Conservation (phyloP, 768 basidiomycete species). For the Boletus fagicola region DNA sequence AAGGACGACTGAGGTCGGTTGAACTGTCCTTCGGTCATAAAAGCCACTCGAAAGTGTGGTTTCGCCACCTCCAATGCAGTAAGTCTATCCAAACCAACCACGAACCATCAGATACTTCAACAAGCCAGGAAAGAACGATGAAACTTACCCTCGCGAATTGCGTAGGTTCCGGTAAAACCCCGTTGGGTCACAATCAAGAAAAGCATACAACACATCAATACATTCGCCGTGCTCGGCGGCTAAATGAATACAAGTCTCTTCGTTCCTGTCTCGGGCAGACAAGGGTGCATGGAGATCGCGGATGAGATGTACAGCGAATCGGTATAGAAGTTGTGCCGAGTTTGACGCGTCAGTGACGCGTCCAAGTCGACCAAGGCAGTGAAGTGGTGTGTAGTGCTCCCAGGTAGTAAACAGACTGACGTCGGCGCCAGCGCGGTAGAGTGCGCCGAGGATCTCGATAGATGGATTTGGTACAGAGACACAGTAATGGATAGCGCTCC, state of each 20-base stretch:
- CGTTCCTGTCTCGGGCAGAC: constrained; percentile 59
- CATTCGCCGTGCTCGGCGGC: constrained; percentile 74
- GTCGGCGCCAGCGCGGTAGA: constrained; percentile 77
- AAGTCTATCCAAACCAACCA: constrained; percentile 29
- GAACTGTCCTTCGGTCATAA: constrained; percentile 49
- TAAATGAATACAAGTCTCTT: constrained; percentile 78
- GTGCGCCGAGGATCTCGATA: constrained; percentile 59
- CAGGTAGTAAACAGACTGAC: constrained; percentile 63
- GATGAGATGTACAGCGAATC: constrained; percentile 66
- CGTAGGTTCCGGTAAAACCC: constrained; percentile 56
- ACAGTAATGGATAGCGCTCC: constrained; percentile 74
- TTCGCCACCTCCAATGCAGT: constrained; percentile 68
- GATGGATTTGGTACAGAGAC: constrained; percentile 55
- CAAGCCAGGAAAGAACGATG: not conserved
- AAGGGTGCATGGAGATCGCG: constrained; percentile 68
- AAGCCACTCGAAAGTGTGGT: constrained; percentile 62
- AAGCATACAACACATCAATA: constrained; percentile 57
- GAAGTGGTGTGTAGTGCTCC: constrained; percentile 66
- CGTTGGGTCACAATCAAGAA: constrained; percentile 63
- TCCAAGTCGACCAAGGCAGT: constrained; percentile 54
- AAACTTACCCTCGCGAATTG: constrained; percentile 68
- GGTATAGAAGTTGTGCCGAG: constrained; percentile 43
- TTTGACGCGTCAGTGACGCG: constrained; percentile 35
- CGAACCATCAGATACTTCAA: not conserved
- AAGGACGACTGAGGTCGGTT: constrained; percentile 52